phyloP scores from a whole-genome alignment of 176 grass and related monocot genomes.

The Oropetium thomaeum region DNA sequence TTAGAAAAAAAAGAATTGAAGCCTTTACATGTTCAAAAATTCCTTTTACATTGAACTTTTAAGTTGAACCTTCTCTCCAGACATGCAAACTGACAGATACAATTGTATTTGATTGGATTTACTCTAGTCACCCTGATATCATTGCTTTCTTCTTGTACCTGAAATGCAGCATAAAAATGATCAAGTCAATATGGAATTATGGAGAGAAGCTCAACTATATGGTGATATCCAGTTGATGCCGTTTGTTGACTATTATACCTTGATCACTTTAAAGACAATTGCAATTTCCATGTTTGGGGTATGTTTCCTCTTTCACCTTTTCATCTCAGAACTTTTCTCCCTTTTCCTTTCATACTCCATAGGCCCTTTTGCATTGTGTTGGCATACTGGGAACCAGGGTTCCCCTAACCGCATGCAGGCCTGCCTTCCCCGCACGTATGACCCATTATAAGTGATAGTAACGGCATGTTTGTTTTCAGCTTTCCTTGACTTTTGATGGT shows the following conservation, averaged over 20 bases:
- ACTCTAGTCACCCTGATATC: background rate
- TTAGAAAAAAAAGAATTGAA: too few relatives aligned
- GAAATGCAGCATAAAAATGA: constrained; percentile 72
- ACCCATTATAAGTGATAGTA: too few relatives aligned
- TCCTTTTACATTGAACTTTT: background rate
- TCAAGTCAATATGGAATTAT: constrained; percentile 76
- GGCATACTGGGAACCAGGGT: too few relatives aligned
- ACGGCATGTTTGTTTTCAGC: too few relatives aligned
- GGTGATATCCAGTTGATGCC: constrained; percentile 92
- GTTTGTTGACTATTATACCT: constrained; percentile 90
- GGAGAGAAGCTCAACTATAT: constrained; percentile 80
- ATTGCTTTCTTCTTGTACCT: background rate
- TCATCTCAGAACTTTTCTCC: background rate
- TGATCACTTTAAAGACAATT: constrained; percentile 83
- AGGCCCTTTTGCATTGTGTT: background rate
- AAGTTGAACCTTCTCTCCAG: background rate
- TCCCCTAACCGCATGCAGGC: too few relatives aligned
- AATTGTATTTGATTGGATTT: constrained; percentile 18
- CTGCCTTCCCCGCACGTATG: too few relatives aligned
- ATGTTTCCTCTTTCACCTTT: constrained; percentile 44
- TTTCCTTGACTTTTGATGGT: too few relatives aligned
- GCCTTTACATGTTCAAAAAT: background rate
- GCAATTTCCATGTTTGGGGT: constrained; percentile 81
- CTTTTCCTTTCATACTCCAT: constrained; percentile 8
- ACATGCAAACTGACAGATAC: background rate